Base-by-base conservation (phyloP, 2,329 filamentous ascomycete genomes). In the Mycogone perniciosa region DNA sequence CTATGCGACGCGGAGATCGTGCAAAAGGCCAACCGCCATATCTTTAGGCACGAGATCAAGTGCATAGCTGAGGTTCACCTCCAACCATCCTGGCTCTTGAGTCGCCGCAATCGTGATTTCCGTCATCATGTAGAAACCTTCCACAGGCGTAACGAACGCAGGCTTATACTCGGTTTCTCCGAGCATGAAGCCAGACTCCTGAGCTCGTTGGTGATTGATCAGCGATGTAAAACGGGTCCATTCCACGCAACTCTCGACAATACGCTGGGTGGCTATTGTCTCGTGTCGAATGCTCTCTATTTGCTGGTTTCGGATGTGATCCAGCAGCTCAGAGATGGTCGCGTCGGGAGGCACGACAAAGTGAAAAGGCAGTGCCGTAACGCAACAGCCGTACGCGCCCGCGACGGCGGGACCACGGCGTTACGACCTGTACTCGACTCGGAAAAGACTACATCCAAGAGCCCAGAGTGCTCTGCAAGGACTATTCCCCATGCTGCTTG, bases 161-260 rank as follows among this genome's bases (percentile, higher is more conserved):
- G 40, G 20, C 26, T n/a, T 42, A 30, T 42, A 42, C 27, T 42
- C 40, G 2, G 40, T 42, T 26, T 42, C 40, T 9, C 40, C 40
- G 7, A 42, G 27, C 27, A 30, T 27, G 26, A 42, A 42, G 20
- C 40, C 27, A 7, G 40, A 42, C 40, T 30, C 40, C 20, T 42
- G 40, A 30, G 40, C 40, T 42, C 40, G 42, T 34, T 31, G 42
- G 10, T 44, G 42, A 44, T 44, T 44, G 42, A 44, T 44, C 8
- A 44, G n/a, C n/a, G 42, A 44, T 7, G 42, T 44, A 33, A 31
- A 44, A 6, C 42, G 29, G 31, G 11, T 44, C 42, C 42, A 44
- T 31, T 44, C 11, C 42, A 30, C 13, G 31, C 29, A 44, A 8
- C 26, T 26, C 26, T 44, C 29, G 6, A 44, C 31, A 44, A 44